Percentiles rank a stretch among this genome's conserved stretches.
phyloP scores from a whole-genome alignment of 164 flowering plant genomes.

The Hamamelis virginiana region DNA sequence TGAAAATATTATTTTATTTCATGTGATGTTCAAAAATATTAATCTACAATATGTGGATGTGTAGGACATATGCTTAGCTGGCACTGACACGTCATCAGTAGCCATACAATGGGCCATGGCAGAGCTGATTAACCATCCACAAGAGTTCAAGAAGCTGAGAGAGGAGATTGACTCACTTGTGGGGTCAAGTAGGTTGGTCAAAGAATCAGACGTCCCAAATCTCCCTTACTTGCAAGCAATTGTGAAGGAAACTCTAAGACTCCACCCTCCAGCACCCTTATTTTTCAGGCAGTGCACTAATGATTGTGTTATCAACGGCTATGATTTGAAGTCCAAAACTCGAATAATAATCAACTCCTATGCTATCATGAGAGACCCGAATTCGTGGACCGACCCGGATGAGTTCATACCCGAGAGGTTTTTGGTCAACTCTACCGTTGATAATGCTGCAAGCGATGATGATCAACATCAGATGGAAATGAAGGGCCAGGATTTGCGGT shows the following conservation, averaged over 20 bases:
- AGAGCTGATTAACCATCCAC: slow-evolving; percentile 20
- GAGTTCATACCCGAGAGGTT: slow-evolving; percentile 40
- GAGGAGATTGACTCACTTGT: slow-evolving; percentile 15
- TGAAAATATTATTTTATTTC: background rate
- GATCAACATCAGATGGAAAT: slow-evolving; percentile 35
- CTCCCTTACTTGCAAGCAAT: slow-evolving; percentile 30
- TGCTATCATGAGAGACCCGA: slow-evolving; percentile 37
- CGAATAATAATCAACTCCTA: slow-evolving; percentile 27
- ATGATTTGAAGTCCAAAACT: slow-evolving; percentile 17
- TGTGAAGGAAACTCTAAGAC: slow-evolving; percentile 30
- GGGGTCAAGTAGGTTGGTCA: slow-evolving; percentile 5
- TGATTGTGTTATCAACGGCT: slow-evolving; percentile 30
- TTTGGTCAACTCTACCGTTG: slow-evolving; percentile 23
- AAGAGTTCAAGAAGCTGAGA: background rate
- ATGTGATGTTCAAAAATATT: too few species aligned
- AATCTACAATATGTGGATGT: background rate
- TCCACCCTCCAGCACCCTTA: slow-evolving; percentile 39
- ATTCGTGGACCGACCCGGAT: slow-evolving; percentile 28
- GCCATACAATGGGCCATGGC: slow-evolving; percentile 16
- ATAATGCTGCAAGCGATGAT: slow-evolving; percentile 15
- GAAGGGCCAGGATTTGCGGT: slow-evolving; percentile 31
- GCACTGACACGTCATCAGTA: slow-evolving; percentile 7
- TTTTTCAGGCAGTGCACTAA: slow-evolving; percentile 31
- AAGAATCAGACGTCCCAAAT: slow-evolving; percentile 34
- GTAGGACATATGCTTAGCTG: slow-evolving; percentile 12